Base-by-base conservation (phyloP, 495 filamentous ascomycete genomes). In the Chlorociboria aeruginascens region DNA sequence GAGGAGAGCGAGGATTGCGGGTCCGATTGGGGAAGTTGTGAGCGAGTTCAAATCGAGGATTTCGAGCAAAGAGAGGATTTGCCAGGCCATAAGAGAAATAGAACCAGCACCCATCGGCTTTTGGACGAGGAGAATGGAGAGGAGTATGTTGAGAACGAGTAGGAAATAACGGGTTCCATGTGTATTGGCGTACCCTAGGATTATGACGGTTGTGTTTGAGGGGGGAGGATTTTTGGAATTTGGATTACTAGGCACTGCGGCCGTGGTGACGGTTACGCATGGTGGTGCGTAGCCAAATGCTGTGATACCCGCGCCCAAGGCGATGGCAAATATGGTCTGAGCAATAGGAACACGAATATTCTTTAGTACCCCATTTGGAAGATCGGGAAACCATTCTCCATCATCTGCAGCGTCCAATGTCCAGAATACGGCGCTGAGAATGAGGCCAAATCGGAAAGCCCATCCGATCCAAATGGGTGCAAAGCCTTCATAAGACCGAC, bases 51-150 rank as follows among this genome's bases (percentile, higher is more conserved):
- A 76, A 68, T 94, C 87, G 43, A 96, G 66, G 55, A 97, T 84
- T 66, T 99, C 93, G 42, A 86, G 69, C 7, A 97, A 70, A 10
- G 84, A 84, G 41, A 97, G 77, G 41, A 94, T 84, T 61, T 95
- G 89, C 73, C 85, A 85, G 32, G 84, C 57, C 50, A 88, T 72
- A 37, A 96, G 68, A 14, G 74, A 85, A 37, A 96, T 76, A 16
- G 89, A 79, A 35, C 85, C 85, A 52, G 78, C 79, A 48, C 93
- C 92, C 87, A 97, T 93, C 32, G 92, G 92, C 58, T 97, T 97
- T 52, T 90, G 83, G 48, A 96, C 73, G 12, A 99, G 72, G 46
- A 83, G 74, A 46, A 89, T 73, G 11, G 76, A 81, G 16, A 85
- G 73, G 7, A 83, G 66, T 68, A 89, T 82, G 63, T 84, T 85